A percentile compares a stretch with the other conserved stretches of the same genome.
phyloP scores from a whole-genome alignment of 257 asterid species.

The Solanum ossicruentum region DNA sequence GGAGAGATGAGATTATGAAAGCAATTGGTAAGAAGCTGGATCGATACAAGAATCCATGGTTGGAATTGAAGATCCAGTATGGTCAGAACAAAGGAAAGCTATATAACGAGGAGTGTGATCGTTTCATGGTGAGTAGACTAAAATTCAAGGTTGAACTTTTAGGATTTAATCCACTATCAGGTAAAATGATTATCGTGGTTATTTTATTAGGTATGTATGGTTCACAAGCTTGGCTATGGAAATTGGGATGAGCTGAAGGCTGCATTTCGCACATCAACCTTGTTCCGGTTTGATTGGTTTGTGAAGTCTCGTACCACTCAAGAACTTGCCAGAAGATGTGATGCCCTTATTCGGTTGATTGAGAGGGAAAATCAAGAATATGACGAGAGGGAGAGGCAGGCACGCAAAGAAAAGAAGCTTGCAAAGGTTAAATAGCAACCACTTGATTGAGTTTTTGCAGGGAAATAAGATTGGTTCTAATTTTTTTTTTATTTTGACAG shows the following conservation, averaged over 20 bases:
- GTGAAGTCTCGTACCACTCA: slow-evolving; percentile 97
- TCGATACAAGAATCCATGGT: slow-evolving; percentile 97
- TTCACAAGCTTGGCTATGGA: slow-evolving; percentile 97
- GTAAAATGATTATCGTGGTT: neutral
- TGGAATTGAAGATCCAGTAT: slow-evolving; percentile 88
- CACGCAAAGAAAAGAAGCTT: slow-evolving; percentile 92
- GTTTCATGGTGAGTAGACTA: slow-evolving; percentile 68
- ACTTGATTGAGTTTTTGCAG: neutral
- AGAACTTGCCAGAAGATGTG: slow-evolving; percentile 98
- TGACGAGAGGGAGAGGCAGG: slow-evolving; percentile 96
- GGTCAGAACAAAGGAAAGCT: slow-evolving; percentile 99
- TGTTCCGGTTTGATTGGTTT: slow-evolving; percentile 97
- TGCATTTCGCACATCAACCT: slow-evolving; percentile 87
- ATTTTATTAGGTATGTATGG: slow-evolving; percentile 74
- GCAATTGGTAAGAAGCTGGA: slow-evolving; percentile 94
- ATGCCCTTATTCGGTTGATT: slow-evolving; percentile 78
- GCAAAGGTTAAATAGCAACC: slow-evolving; percentile 44
- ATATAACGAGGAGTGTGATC: slow-evolving; percentile 97
- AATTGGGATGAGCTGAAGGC: slow-evolving; percentile 99
- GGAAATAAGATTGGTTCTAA: neutral
- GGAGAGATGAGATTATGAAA: slow-evolving; percentile 97
- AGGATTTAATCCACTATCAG: neutral
- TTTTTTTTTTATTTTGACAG: slow-evolving; percentile 12
- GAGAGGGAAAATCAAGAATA: slow-evolving; percentile 94
- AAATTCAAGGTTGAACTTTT: neutral